Evolutionary conservation across 2,329 filamentous ascomycete genomes (phyloP).

Genomic region (Venturia effusa): DNA sequence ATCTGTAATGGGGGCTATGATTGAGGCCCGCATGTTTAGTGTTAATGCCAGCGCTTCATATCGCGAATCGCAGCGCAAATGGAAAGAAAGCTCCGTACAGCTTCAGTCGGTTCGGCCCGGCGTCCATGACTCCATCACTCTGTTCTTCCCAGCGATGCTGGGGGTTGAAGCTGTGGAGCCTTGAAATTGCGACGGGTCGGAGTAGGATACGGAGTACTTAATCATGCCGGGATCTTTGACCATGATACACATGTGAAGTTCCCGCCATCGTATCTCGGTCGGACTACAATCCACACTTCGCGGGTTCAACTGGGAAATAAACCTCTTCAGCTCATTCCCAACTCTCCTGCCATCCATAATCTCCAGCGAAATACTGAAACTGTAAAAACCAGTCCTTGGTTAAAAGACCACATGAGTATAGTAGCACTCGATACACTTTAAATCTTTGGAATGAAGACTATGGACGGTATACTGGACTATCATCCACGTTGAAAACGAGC

Average conservation of each 20-base stretch:
- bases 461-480: too few relatives aligned
- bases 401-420: too few relatives aligned
- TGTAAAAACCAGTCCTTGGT: too few relatives aligned
- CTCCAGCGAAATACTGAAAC: not conserved
- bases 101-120: not conserved
- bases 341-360: not conserved
- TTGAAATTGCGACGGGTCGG: not conserved
- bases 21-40: not conserved
- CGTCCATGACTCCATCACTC: not conserved
- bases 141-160: not conserved
- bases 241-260: not conserved
- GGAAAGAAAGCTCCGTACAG: not conserved
- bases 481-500: too few relatives aligned
- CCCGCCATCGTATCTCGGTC: not conserved
- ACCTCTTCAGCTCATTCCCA: not conserved
- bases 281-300: not conserved
- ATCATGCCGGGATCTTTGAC: not conserved
- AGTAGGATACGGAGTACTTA: too few relatives aligned
- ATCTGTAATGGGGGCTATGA: not conserved
- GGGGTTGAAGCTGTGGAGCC: not conserved
- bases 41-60: not conserved
- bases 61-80: not conserved
- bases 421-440: too few relatives aligned
- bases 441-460: too few relatives aligned
- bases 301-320: not conserved